Conservation (phyloP, 2,329 filamentous ascomycete genomes). For the Ilyonectria destructans region DNA sequence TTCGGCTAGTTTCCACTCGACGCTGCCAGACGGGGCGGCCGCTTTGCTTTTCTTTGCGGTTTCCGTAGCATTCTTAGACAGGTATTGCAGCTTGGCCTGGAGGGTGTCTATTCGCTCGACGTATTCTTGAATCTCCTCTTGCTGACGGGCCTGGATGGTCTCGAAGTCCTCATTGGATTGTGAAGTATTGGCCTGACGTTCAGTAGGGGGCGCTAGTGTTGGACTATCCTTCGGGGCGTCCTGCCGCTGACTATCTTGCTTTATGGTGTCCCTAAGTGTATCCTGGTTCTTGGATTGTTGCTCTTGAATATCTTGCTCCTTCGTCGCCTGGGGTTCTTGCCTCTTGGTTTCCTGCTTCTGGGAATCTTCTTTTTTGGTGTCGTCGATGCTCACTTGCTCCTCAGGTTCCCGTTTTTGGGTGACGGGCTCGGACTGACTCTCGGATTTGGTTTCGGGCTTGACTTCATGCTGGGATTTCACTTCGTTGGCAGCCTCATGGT, state of each 20-base stretch:
- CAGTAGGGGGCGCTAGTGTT: slow-evolving; percentile 2
- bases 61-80: slow-evolving; percentile 85
- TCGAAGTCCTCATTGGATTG: slow-evolving; percentile 43
- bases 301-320: neutral
- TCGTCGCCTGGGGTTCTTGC: neutral
- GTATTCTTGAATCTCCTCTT: slow-evolving; percentile 88
- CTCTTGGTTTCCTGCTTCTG: neutral
- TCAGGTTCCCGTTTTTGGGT: neutral
- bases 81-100: slow-evolving; percentile 90
- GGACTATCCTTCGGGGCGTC: slow-evolving; percentile 18
- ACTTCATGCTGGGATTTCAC: slow-evolving; percentile 9
- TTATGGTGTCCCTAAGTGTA: slow-evolving; percentile 1
- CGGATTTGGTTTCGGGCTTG: neutral
- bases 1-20: slow-evolving; percentile 86
- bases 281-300: neutral
- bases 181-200: slow-evolving; percentile 5
- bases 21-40: slow-evolving; percentile 74
- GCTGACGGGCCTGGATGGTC: slow-evolving; percentile 62
- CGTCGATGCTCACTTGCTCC: neutral
- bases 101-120: slow-evolving; percentile 93
- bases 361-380: neutral
- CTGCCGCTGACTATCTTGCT: slow-evolving; percentile 7
- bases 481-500: slow-evolving; percentile 20
- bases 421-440: neutral
- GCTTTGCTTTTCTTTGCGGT: slow-evolving; percentile 79